Evolutionary conservation across 73 alveolate species (phyloP).

Genomic region (Symbiodinium pilosum): DNA sequence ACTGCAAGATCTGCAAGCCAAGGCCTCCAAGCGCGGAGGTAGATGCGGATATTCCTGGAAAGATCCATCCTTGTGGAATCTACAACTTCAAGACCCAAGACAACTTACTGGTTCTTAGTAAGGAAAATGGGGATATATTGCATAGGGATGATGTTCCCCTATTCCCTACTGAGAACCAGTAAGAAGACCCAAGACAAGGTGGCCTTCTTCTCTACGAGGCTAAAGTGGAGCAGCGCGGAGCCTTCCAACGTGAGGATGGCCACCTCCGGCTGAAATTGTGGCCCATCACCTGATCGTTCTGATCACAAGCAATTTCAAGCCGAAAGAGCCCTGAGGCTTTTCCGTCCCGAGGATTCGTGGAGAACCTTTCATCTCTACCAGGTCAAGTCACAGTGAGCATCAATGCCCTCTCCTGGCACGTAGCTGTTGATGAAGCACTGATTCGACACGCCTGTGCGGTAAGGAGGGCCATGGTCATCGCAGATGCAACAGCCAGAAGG

Average conservation of each 20-base stretch:
- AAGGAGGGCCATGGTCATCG: not conserved
- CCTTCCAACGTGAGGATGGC: conserved; percentile 86
- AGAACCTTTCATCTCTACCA: not conserved
- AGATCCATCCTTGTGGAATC: no score
- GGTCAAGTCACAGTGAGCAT: conserved; percentile 58
- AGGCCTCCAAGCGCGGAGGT: conserved; percentile 67
- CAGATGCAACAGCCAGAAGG: no score
- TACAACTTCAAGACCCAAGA: no score
- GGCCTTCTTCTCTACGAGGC: conserved; percentile 84
- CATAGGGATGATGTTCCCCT: no score
- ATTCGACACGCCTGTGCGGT: conserved; percentile 3
- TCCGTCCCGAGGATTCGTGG: no score
- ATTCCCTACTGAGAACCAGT: no score
- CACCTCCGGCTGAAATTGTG: conserved; percentile 66
- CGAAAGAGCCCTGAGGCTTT: no score
- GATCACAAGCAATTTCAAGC: no score
- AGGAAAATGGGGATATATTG: no score
- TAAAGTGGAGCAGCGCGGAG: conserved; percentile 74
- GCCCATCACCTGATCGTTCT: conserved; percentile 56
- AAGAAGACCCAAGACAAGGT: not conserved
- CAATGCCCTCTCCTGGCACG: conserved; percentile 90
- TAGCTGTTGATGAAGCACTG: conserved; percentile 88
- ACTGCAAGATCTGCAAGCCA: not conserved
- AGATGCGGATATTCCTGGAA: not conserved
- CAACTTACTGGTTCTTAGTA: no score